phyloP scores from a whole-genome alignment of 2,329 filamentous ascomycete species.

The Tolypocladium album region DNA sequence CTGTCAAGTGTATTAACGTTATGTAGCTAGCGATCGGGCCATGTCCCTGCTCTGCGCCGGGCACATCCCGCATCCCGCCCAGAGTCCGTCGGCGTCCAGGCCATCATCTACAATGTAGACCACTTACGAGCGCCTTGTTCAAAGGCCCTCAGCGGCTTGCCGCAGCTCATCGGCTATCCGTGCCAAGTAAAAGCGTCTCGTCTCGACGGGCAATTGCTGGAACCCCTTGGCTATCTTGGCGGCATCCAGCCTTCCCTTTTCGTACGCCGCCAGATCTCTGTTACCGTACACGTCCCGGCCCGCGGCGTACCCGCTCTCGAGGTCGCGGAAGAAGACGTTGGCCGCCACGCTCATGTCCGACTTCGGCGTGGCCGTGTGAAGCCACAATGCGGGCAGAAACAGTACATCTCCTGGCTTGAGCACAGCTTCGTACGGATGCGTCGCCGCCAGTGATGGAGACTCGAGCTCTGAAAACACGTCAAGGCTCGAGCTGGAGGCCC shows the following conservation, averaged over 20 bases:
- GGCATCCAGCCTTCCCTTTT: conserved; percentile 66
- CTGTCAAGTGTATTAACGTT: neutral
- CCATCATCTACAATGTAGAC: neutral
- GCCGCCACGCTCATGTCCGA: conserved; percentile 60
- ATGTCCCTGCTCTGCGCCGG: neutral
- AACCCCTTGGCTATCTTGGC: conserved; percentile 56
- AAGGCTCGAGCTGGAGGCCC: conserved; percentile 69
- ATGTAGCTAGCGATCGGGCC: neutral
- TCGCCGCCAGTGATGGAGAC: conserved; percentile 27
- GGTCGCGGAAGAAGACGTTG: conserved; percentile 79
- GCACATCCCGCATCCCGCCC: neutral
- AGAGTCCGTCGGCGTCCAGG: neutral
- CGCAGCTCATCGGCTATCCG: conserved; percentile 59
- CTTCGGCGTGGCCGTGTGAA: conserved; percentile 60
- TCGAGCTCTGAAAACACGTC: conserved; percentile 52
- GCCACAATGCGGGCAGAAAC: conserved; percentile 75
- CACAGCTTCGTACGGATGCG: conserved; percentile 55
- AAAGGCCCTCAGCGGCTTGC: conserved; percentile 9
- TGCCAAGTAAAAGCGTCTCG: conserved; percentile 64
- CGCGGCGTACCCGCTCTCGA: conserved; percentile 55
- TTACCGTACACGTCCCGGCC: conserved; percentile 85
- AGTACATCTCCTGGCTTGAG: conserved; percentile 65
- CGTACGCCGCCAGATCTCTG: conserved; percentile 72
- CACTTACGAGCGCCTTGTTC: neutral
- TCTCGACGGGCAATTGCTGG: conserved; percentile 50